Conservation (phyloP, 2,329 filamentous ascomycete species). For the Curvularia sp. region DNA sequence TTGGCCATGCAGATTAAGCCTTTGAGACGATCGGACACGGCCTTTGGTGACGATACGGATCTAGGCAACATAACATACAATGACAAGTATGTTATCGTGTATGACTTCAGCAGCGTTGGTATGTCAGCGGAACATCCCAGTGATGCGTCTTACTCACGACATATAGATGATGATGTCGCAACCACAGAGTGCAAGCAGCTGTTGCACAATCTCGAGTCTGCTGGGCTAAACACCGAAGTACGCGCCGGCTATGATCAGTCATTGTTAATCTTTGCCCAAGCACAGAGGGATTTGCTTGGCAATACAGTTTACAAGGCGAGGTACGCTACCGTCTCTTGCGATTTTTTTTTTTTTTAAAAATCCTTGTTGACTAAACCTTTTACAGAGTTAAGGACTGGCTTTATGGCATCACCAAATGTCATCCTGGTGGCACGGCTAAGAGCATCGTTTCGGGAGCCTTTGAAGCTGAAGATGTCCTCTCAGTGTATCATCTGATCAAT, state of each 20-base stretch:
- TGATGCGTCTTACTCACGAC: constrained; percentile 3
- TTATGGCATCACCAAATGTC: constrained; percentile 72
- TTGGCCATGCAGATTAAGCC: constrained; percentile 27
- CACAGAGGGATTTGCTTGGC: constrained; percentile 40
- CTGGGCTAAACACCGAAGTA: constrained; percentile 44
- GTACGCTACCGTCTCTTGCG: constrained; percentile 16
- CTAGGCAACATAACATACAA: constrained; percentile 38
- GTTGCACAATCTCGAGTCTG: constrained; percentile 34
- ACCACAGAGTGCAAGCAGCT: constrained; percentile 33
- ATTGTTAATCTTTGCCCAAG: constrained; percentile 43
- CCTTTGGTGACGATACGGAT: constrained; percentile 34
- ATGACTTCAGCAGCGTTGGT: constrained; percentile 40
- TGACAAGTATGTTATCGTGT: constrained; percentile 46
- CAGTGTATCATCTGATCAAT: constrained; percentile 79
- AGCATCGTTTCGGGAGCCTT: constrained; percentile 67
- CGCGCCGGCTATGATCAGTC: constrained; percentile 41
- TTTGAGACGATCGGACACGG: constrained; percentile 35
- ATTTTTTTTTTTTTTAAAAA: not conserved
- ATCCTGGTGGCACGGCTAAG: constrained; percentile 58
- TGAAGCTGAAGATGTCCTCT: constrained; percentile 78
- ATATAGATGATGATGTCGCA: constrained; percentile 29
- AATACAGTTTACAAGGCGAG: constrained; percentile 44
- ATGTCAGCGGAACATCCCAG: constrained; percentile 6
- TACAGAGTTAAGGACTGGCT: constrained; percentile 82
- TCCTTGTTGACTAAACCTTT: not conserved